Base-by-base conservation (phyloP, 2,329 filamentous ascomycete genomes). In the Claviceps maximensis region DNA sequence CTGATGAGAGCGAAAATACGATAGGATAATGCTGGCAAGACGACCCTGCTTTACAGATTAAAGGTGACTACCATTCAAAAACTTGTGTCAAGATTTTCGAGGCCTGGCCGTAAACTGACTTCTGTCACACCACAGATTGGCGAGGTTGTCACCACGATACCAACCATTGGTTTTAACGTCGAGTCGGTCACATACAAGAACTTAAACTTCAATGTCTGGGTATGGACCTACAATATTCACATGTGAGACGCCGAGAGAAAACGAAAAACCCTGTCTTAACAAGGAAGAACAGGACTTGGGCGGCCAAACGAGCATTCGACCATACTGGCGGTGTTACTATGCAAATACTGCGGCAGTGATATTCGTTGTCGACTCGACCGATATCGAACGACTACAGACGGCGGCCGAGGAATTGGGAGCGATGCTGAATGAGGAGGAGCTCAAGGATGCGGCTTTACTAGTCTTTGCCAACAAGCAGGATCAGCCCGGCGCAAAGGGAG, bases 401-500 rank as follows among this genome's bases (percentile, higher is more conserved):
- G 93, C 93, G 3, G 84, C 89, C 2, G 93, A 97, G 67, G 93
- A 98, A 71, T 74, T 98, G 53, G 80, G 85, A 54, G 88, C 90
- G 17, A 98, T 98, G 93, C 73, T 98, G 58, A 94, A 94, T 65
- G 93, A 98, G 71, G 93, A 97, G 59, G 91, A 98, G 71, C 78
- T 98, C 53, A 87, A 89, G 66, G 93, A 97, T 65, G 91, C 93
- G 13, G 84, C 89, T 23, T 74, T 98, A 52, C 74, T 98, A 52
- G 93, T 98, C 12, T 98, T 97, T 70, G 93, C 93, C 63, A 98
- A 98, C 74, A 98, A 98, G 75, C 93, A 98, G 70, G 93, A 98
- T 72, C 89, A 97, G 70, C 91, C 91, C 2, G 93, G 93, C 19
- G 91, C 93, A 49, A 95, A 95, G 72, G 93, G 91, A 2, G 93